These are phyloP conservation scores for Cladosporium sp. DNA, from an alignment of 2,329 filamentous ascomycete species.

Conservation along the genomic window DNA sequence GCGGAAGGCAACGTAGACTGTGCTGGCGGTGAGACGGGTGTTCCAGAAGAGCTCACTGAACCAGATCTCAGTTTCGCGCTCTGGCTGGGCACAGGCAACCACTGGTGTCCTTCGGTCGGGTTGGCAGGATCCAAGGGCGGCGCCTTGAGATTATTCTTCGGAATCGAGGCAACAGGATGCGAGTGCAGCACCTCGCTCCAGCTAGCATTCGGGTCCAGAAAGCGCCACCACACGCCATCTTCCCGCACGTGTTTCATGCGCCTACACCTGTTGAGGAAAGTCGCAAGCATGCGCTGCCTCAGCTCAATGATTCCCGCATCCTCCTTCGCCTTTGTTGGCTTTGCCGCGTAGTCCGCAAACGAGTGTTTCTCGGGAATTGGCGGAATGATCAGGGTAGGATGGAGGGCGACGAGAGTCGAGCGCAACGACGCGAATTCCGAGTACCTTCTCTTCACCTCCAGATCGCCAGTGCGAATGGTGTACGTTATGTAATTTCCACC, in stretches of 20 bases:
- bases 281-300: constrained; percentile 91
- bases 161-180: constrained; percentile 82
- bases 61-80: constrained; percentile 76
- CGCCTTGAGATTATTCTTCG: constrained; percentile 89
- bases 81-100: constrained; percentile 75
- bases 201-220: constrained; percentile 95
- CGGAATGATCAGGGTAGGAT: constrained; percentile 91
- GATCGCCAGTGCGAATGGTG: constrained; percentile 89
- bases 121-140: constrained; percentile 96
- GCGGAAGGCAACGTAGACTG: constrained; percentile 46
- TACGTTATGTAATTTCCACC: constrained; percentile 95
- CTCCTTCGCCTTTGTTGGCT: constrained; percentile 96
- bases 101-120: constrained; percentile 78
- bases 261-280: constrained; percentile 90
- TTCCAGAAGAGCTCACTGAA: constrained; percentile 46
- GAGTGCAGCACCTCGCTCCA: constrained; percentile 95
- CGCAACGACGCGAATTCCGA: constrained; percentile 93
- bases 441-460: constrained; percentile 91
- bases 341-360: constrained; percentile 97
- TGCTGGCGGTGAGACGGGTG: constrained; percentile 51
- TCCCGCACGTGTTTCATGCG: constrained; percentile 87
- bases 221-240: constrained; percentile 96
- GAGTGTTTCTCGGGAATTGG: constrained; percentile 98
- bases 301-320: constrained; percentile 95
- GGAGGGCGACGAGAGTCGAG: constrained; percentile 81